Evolutionary conservation across 2,329 filamentous ascomycete genomes (phyloP), one percentile per base, ranked within the genome.

Genomic region (Epichloe sibirici): DNA sequence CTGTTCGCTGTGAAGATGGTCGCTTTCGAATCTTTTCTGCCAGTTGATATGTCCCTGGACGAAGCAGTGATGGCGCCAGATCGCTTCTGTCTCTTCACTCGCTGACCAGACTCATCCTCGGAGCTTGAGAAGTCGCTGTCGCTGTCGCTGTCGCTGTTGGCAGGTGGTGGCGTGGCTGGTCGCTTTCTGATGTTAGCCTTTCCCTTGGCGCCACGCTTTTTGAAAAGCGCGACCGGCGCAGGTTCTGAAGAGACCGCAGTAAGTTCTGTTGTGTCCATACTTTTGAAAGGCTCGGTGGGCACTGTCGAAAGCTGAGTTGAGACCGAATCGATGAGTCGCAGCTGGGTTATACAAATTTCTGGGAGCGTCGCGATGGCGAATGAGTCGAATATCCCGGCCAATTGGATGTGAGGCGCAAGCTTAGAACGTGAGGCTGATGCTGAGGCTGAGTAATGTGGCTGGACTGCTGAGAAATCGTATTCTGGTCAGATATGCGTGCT

Each of bases 131-230:
- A 85, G 65, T 56, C 51, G 45, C 49, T 48, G 9, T 78, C 80
- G 58, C 72, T 73, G 55, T 82, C 78, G 60, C 72, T 73, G 55
- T 82, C 78, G 60, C 72, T 75, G 57, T 77, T 76, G 50, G 79
- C 80, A 12, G 85, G 83, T 5, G 88, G 86, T 51, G 89, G 88
- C 39, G 89, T 87, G 31, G 85, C 81, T 21, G 86, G 80, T 58
- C 88, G 82, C 73, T 95, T 95, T 63, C 90, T 82, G 51, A 90
- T 74, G 63, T 83, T 90, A 48, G 83, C 77, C 64, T 88, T 90
- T 56, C 78, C 79, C 65, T 90, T 94, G 62, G 79, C 78, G 58
- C 81, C 78, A 65, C 90, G 82, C 69, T 93, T 95, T 69, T 95
- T 96, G 78, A 96, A 96, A 49, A 87, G 68, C 13, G 85, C 78